phyloP scores from a whole-genome alignment of 2,329 filamentous ascomycete species.

The Ophiostoma quercus region DNA sequence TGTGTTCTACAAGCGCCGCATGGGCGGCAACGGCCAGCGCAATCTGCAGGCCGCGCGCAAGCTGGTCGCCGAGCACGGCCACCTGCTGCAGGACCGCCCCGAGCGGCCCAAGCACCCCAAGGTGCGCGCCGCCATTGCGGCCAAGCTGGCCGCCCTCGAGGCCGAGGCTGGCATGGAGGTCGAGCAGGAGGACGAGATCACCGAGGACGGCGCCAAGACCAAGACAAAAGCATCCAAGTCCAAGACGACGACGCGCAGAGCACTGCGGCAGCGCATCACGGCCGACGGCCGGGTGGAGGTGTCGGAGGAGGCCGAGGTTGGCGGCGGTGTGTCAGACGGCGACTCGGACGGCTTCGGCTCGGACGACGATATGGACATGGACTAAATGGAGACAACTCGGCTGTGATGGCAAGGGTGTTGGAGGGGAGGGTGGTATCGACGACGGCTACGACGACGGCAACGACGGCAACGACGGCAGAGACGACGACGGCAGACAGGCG shows the following conservation, averaged over 20 bases:
- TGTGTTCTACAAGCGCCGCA: constrained; percentile 88
- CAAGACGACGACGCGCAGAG: constrained; percentile 33
- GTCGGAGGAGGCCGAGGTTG: constrained; percentile 29
- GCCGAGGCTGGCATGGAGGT: constrained; percentile 53
- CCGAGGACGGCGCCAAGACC: constrained; percentile 32
- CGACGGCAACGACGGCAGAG: not conserved
- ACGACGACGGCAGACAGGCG: not conserved
- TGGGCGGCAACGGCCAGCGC: constrained; percentile 82
- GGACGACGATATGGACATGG: constrained; percentile 25
- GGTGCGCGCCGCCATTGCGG: constrained; percentile 43
- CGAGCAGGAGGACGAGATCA: constrained; percentile 38
- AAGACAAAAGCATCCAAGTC: constrained; percentile 23
- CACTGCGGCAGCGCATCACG: constrained; percentile 36
- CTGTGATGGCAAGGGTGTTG: not conserved
- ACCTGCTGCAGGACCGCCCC: constrained; percentile 70
- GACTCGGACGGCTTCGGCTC: constrained; percentile 30
- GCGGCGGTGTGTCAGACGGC: constrained; percentile 28
- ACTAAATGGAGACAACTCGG: constrained; percentile 12
- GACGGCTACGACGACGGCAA: not conserved
- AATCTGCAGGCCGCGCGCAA: constrained; percentile 76
- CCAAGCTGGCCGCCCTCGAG: constrained; percentile 19
- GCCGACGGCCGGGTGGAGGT: constrained; percentile 39
- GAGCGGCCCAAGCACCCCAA: constrained; percentile 36
- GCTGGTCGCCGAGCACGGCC: constrained; percentile 85
- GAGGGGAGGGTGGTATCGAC: not conserved